Percentiles rank a stretch among this genome's conserved stretches.
Conservation (phyloP, 345 rosid genomes). For the Sonneratia caseolaris region DNA sequence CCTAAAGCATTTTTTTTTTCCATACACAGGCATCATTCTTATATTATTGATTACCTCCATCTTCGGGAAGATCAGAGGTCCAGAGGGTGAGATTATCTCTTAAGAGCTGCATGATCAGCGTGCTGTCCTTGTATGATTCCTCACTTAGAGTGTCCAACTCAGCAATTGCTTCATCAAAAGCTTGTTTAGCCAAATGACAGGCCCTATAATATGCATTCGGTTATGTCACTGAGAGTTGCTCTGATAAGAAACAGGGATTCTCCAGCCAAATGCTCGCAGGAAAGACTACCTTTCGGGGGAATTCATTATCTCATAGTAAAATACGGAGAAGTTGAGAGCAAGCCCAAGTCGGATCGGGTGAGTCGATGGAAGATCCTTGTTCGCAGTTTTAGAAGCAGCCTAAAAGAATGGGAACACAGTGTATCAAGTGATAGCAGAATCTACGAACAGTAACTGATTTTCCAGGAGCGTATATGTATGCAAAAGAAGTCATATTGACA, state of each 20-base stretch:
- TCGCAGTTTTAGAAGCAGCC: constrained; percentile 92
- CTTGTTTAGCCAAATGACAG: constrained; percentile 95
- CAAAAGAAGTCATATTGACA: constrained; percentile 7
- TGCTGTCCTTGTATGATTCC: constrained; percentile 98
- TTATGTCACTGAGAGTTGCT: not conserved
- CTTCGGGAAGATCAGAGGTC: constrained; percentile 99
- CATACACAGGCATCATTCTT: not conserved
- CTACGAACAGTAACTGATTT: not conserved
- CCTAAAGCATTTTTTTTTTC: too few relatives aligned
- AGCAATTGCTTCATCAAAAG: constrained; percentile 93
- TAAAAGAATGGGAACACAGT: constrained; percentile 9
- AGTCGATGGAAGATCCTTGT: constrained; percentile 85
- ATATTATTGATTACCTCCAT: constrained; percentile 52
- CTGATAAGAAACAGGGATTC: not conserved
- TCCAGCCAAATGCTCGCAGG: not conserved
- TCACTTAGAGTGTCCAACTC: constrained; percentile 91
- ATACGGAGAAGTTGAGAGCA: constrained; percentile 97
- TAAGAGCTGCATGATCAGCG: constrained; percentile 92
- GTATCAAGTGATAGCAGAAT: constrained; percentile 11
- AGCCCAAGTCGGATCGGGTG: constrained; percentile 99
- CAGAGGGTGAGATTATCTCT: constrained; percentile 98
- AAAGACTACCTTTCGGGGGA: constrained; percentile 80
- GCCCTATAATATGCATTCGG: constrained; percentile 45
- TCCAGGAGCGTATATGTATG: not conserved
- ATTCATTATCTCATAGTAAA: constrained; percentile 97